A percentile compares a stretch with the other conserved stretches of the same genome.
Conservation (phyloP, 805 yeast genomes). For the Brettanomyces anomalus region DNA sequence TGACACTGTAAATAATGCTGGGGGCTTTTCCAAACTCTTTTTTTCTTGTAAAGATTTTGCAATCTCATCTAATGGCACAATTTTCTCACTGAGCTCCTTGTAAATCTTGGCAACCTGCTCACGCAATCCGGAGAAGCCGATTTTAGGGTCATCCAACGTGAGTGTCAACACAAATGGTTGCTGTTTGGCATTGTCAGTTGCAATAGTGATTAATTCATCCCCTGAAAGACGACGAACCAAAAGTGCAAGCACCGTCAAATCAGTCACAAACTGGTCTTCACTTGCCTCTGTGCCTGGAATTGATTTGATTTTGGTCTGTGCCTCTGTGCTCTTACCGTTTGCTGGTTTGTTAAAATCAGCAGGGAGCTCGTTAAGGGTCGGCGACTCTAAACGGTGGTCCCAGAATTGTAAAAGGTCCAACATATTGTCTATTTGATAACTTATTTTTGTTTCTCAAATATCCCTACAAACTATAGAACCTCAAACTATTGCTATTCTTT, state of each 20-base stretch:
- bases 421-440: too few relatives aligned
- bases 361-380: slow-evolving; percentile 83
- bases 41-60: slow-evolving; percentile 39
- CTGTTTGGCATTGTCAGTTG: slow-evolving; percentile 44
- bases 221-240: slow-evolving; percentile 79
- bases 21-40: slow-evolving; percentile 46
- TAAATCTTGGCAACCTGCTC: slow-evolving; percentile 35
- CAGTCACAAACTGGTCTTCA: slow-evolving; percentile 34
- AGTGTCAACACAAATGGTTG: slow-evolving; percentile 57
- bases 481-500: too few relatives aligned
- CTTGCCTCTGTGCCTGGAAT: slow-evolving; percentile 3
- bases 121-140: slow-evolving; percentile 46
- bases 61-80: slow-evolving; percentile 48
- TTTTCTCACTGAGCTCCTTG: slow-evolving; percentile 21
- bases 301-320: slow-evolving; percentile 23
- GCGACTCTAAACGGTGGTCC: slow-evolving; percentile 59
- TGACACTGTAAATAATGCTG: slow-evolving; percentile 54
- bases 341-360: slow-evolving; percentile 78
- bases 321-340: slow-evolving; percentile 58
- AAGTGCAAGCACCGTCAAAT: slow-evolving; percentile 59
- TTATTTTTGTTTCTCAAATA: too few relatives aligned
- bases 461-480: too few relatives aligned
- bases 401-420: slow-evolving; percentile 36
- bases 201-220: slow-evolving; percentile 87
- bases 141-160: slow-evolving; percentile 39